Evolutionary conservation across 148 eudicot species (phyloP).

Genomic region (Rhododendron vialii): DNA sequence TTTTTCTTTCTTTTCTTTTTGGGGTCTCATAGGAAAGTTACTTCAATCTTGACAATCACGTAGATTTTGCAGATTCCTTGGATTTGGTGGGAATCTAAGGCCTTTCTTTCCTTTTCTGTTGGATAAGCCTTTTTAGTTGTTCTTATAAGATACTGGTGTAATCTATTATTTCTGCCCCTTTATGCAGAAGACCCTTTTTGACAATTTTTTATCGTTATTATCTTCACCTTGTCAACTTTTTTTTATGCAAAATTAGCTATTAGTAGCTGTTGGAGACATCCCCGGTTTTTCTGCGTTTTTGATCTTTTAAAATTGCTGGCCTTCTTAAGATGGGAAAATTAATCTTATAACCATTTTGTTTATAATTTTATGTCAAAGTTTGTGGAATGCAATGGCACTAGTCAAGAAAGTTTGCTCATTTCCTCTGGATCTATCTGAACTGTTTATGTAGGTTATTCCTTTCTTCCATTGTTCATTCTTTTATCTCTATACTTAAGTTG

Average conservation of each 20-base stretch:
- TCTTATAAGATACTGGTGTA: background rate
- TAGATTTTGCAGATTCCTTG: background rate
- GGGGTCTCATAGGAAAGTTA: background rate
- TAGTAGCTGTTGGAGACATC: background rate
- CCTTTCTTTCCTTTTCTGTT: background rate
- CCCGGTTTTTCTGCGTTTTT: background rate
- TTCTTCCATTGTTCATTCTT: background rate
- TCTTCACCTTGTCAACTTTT: background rate
- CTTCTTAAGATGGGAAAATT: background rate
- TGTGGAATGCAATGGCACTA: background rate
- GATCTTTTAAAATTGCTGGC: background rate
- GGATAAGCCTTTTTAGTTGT: background rate
- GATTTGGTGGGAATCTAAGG: background rate
- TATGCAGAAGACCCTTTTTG: background rate
- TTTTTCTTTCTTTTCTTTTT: background rate
- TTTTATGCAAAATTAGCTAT: background rate
- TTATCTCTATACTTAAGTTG: background rate
- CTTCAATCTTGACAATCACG: background rate
- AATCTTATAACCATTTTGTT: background rate
- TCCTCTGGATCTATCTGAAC: background rate
- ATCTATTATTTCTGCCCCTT: background rate
- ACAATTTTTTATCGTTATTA: background rate
- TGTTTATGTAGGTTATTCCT: conserved; percentile 1
- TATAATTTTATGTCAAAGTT: background rate
- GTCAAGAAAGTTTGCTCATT: background rate